Base-by-base conservation (phyloP, 805 yeast species). In the Saccharomycopsis malanga region DNA sequence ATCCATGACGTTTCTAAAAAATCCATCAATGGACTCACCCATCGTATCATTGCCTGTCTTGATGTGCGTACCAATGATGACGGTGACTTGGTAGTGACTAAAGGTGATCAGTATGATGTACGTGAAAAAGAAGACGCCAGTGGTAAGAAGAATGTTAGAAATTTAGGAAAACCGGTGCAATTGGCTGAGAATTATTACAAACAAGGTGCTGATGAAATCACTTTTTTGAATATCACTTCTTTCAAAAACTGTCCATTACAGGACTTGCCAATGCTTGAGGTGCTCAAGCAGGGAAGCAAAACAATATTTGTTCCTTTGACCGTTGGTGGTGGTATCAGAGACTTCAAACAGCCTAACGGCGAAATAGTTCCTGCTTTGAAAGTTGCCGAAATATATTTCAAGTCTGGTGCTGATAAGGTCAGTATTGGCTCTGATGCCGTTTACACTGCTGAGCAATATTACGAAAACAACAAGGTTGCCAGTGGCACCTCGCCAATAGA, bases 371-470 rank as follows among this genome's bases (percentile, higher is more conserved):
- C 96, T 4, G 98, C 98, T 0, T 74, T 84, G 30, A 83, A 88
- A 43, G 96, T 93, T 24, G 99, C 99, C 0, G 77, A 86, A 34
- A 68, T 88, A 55, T 93, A 93, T 62, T 93, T 93, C 73, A 74
- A 87, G 52, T 86, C 98, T 0, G 99, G 99, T 53, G 99, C 99
- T 14, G 99, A 93, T 65, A 93, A 93, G 62, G 95, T 93, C 4
- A 86, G 96, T 39, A 93, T 93, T 60, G 99, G 99, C n/a, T 77
- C 95, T 6, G 99, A 93, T 67, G 95, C 99, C 0, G 98, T 93
- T 1, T 63, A 67, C 42, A 95, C 95, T 27, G 98, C 98, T 3
- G 96, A 88, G 61, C 69, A 77, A 34, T 93, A 70, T 64, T 85
- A 83, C 63, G 74, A 70, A 0, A 69, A 70, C 41, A 83, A 81